phyloP scores from a whole-genome alignment of 75 land plant genomes.

The Selaginella tamariscina region DNA sequence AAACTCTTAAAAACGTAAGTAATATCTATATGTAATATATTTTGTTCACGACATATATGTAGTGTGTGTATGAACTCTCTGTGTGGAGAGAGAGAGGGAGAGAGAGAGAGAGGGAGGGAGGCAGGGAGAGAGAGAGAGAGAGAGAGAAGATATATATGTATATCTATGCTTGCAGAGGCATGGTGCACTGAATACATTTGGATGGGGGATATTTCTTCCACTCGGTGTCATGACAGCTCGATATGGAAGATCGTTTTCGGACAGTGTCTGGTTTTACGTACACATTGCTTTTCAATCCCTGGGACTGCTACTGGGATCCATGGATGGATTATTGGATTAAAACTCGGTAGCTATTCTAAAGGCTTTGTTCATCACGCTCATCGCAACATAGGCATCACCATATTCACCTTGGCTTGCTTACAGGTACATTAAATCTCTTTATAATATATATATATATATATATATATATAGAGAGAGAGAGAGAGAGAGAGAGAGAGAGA shows the following conservation, averaged over 20 bases:
- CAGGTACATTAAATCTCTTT: no score
- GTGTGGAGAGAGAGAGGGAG: no score
- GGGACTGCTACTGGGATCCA: not conserved
- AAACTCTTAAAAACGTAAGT: not conserved
- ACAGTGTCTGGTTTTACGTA: not conserved
- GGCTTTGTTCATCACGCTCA: not conserved
- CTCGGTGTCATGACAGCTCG: not conserved
- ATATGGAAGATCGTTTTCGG: not conserved
- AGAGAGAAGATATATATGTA: no score
- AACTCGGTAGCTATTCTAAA: constrained; percentile 7
- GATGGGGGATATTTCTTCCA: constrained; percentile 10
- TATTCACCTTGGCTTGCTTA: not conserved
- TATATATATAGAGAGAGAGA: no score
- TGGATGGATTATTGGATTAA: constrained; percentile 8
- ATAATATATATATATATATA: no score
- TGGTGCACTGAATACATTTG: constrained; percentile 1
- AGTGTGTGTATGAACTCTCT: not conserved
- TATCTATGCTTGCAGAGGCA: not conserved
- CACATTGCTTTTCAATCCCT: not conserved
- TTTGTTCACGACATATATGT: not conserved
- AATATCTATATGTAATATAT: not conserved
- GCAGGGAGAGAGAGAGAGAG: no score
- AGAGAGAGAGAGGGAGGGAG: no score
- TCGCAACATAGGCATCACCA: constrained; percentile 5
- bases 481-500: no score